phyloP scores from a whole-genome alignment of 768 basidiomycete genomes.

The Agaricus bisporus region DNA sequence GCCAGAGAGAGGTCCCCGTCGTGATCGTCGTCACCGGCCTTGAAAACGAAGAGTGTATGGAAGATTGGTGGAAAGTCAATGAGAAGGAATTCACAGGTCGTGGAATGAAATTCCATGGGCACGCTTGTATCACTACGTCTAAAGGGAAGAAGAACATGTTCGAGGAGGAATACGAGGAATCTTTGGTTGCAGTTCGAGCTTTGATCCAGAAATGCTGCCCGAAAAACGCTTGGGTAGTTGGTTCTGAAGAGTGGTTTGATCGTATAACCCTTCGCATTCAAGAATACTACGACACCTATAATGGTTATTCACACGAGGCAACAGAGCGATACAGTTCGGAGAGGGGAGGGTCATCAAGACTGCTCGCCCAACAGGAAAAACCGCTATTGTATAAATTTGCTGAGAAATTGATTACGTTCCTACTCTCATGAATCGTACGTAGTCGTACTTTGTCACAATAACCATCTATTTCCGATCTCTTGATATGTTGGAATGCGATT shows the following conservation, averaged over 20 bases:
- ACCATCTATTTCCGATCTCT: too few relatives aligned
- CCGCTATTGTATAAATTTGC: too few relatives aligned
- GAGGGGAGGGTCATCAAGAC: neutral
- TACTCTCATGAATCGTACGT: too few relatives aligned
- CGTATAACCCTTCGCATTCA: neutral
- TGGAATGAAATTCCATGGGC: conserved; percentile 3
- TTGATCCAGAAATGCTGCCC: neutral
- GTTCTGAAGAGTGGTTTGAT: neutral
- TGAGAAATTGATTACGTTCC: too few relatives aligned
- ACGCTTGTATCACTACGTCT: conserved; percentile 18
- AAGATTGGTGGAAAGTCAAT: conserved; percentile 11
- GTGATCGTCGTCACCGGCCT: conserved; percentile 7
- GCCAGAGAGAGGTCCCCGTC: conserved; percentile 7
- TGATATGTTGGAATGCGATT: too few relatives aligned
- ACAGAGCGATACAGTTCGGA: neutral
- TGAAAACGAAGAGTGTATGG: conserved; percentile 11
- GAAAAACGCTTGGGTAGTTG: neutral
- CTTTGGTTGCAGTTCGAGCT: conserved; percentile 2
- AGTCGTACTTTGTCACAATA: too few relatives aligned
- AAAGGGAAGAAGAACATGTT: conserved; percentile 20
- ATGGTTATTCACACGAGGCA: neutral
- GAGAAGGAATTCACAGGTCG: conserved; percentile 2
- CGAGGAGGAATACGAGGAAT: conserved; percentile 16
- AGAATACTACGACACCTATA: conserved; percentile 1
- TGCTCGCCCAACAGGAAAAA: too few relatives aligned